A percentile compares a stretch with the other conserved stretches of the same genome.
Conservation (phyloP, 2,329 filamentous ascomycete species). For the Aspergillus caelatus region DNA sequence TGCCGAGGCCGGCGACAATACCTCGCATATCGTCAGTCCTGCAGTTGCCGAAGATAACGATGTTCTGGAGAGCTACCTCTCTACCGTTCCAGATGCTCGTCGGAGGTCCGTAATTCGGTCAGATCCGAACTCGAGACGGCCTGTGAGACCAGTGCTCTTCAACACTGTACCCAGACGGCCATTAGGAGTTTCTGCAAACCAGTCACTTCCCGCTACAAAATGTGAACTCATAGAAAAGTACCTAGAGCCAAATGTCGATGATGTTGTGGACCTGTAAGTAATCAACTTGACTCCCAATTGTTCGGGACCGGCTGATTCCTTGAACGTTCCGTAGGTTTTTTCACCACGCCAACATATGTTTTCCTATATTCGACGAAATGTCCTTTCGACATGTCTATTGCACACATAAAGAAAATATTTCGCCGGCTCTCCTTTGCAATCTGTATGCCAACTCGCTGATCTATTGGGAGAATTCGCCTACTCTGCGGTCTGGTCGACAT, state of each 20-base stretch:
- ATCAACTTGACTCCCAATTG: not conserved
- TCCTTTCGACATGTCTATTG: conserved; percentile 49
- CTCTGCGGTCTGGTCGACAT: conserved; percentile 37
- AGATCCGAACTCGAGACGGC: conserved; percentile 24
- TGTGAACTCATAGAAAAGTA: conserved; percentile 56
- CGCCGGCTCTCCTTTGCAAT: conserved; percentile 55
- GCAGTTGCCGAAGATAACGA: conserved; percentile 57
- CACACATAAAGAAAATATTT: conserved; percentile 49
- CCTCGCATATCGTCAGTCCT: conserved; percentile 57
- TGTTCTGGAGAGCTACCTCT: conserved; percentile 56
- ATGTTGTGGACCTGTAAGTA: conserved; percentile 50
- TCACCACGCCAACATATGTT: conserved; percentile 53
- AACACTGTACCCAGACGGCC: conserved; percentile 53
- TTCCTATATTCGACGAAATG: conserved; percentile 57
- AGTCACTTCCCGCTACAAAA: conserved; percentile 38
- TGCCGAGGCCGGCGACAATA: conserved; percentile 34
- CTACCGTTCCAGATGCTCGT: conserved; percentile 27
- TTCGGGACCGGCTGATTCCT: not conserved
- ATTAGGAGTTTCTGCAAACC: conserved; percentile 31
- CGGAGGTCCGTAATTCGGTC: conserved; percentile 26
- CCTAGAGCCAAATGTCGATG: conserved; percentile 37
- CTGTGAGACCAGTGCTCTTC: conserved; percentile 46
- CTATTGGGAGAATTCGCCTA: conserved; percentile 52
- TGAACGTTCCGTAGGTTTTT: too few species aligned
- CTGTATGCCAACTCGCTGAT: conserved; percentile 56